Evolutionary conservation across 495 filamentous ascomycete genomes (phyloP).

Genomic region (Neurospora sp.): DNA sequence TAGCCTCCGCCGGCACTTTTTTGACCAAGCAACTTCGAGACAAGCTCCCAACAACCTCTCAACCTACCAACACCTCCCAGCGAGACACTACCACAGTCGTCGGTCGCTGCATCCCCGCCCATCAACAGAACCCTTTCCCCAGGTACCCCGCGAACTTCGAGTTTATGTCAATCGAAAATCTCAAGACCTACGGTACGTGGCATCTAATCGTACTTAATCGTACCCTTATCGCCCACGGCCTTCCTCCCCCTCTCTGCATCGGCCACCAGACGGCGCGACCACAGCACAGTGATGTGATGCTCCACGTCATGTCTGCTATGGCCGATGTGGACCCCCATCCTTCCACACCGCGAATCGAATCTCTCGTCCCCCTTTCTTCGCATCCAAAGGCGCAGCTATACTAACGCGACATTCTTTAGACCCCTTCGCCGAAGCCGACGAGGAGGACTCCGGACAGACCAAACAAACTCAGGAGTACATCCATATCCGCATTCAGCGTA

Average conservation of each 20-base stretch:
- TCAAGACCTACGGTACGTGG: conserved; percentile 93
- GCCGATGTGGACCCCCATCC: not conserved
- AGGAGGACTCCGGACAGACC: conserved; percentile 90
- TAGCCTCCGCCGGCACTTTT: not conserved
- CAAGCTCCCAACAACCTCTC: conserved; percentile 5
- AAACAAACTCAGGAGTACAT: conserved; percentile 92
- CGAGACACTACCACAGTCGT: conserved; percentile 31
- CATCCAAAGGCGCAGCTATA: conserved; percentile 1
- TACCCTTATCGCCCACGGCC: not conserved
- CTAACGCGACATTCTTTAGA: conserved; percentile 42
- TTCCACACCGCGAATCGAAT: not conserved
- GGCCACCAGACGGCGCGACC: not conserved
- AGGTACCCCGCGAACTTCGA: conserved; percentile 44
- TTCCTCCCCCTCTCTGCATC: not conserved
- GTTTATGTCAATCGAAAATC: conserved; percentile 99
- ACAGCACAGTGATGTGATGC: not conserved
- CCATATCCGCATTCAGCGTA: conserved; percentile 99
- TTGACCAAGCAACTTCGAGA: not conserved
- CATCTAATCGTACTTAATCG: conserved; percentile 22
- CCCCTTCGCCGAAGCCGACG: conserved; percentile 99
- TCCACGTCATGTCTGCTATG: not conserved
- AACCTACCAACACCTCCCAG: conserved; percentile 7
- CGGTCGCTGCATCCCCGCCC: conserved; percentile 32
- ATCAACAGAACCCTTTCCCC: conserved; percentile 33
- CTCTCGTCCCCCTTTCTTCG: not conserved